Evolutionary conservation across 176 grass and related monocot genomes (phyloP).

Genomic region (Aegilops bicornis): DNA sequence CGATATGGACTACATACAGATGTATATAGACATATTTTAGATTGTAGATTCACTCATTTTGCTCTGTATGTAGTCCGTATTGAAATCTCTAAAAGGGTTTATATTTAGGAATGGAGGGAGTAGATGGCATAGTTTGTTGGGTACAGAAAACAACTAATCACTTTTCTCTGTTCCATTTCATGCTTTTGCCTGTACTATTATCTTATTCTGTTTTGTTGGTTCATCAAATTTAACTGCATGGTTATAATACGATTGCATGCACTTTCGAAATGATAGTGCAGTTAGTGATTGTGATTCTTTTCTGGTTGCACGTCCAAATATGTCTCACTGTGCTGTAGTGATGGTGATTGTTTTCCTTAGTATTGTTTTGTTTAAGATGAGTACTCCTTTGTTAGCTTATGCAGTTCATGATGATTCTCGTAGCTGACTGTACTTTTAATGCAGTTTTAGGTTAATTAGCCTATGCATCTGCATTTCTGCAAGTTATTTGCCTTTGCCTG

Average conservation of each 20-base stretch:
- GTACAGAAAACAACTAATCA: neutral
- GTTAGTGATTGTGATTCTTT: neutral
- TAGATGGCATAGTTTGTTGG: constrained; percentile 12
- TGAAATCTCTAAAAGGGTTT: too few relatives aligned
- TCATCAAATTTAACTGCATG: neutral
- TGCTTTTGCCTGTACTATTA: neutral
- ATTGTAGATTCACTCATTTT: too few relatives aligned
- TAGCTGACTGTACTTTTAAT: neutral
- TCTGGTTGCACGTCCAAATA: neutral
- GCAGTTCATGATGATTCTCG: neutral
- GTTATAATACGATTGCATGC: neutral
- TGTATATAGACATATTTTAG: too few relatives aligned
- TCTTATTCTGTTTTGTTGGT: neutral
- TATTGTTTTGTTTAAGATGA: neutral
- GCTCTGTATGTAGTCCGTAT: too few relatives aligned
- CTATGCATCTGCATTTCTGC: neutral
- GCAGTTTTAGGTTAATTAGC: neutral
- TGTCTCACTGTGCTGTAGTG: neutral
- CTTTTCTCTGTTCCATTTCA: neutral
- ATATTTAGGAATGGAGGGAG: too few relatives aligned
- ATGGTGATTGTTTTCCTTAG: neutral
- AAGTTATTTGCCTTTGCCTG: neutral
- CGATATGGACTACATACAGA: too few relatives aligned
- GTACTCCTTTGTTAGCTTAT: neutral
- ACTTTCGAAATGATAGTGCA: neutral